phyloP scores from a whole-genome alignment of 129 eudicot species.

The Chrysanthemum lavandulifolium region DNA sequence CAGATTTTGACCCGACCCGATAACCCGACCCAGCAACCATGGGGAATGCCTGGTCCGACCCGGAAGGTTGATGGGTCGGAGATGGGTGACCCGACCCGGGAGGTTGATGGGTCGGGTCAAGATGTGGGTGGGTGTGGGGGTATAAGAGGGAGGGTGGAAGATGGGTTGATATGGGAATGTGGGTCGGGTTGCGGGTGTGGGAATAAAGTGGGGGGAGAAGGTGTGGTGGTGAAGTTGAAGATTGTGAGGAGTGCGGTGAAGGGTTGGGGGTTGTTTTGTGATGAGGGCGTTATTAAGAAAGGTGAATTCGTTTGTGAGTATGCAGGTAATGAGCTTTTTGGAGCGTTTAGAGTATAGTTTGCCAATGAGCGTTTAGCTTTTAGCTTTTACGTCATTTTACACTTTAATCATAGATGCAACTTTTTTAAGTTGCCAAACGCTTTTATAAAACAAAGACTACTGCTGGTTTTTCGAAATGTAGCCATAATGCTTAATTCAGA shows the following conservation, averaged over 20 bases:
- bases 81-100: slow-evolving; percentile 23
- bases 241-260: slow-evolving; percentile 52
- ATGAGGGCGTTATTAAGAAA: slow-evolving; percentile 36
- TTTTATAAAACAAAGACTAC: too few relatives aligned
- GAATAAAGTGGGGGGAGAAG: slow-evolving; percentile 56
- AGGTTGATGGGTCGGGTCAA: slow-evolving; percentile 24
- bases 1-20: slow-evolving; percentile 33
- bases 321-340: slow-evolving; percentile 60
- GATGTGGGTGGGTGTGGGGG: slow-evolving; percentile 56
- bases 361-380: too few relatives aligned
- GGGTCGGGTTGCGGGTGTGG: slow-evolving; percentile 73
- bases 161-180: slow-evolving; percentile 56
- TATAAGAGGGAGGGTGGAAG: slow-evolving; percentile 36
- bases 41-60: slow-evolving; percentile 47
- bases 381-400: too few relatives aligned
- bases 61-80: slow-evolving; percentile 13
- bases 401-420: too few relatives aligned
- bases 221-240: slow-evolving; percentile 52
- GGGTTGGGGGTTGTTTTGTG: slow-evolving; percentile 86
- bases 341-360: background rate
- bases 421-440: too few relatives aligned
- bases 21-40: slow-evolving; percentile 45
- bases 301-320: slow-evolving; percentile 85
- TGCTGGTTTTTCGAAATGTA: too few relatives aligned
- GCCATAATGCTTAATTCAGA: too few relatives aligned